These are phyloP conservation scores for Mycena sp. DNA, from an alignment of 1,284 basidiomycete species.

Conservation along the genomic window DNA sequence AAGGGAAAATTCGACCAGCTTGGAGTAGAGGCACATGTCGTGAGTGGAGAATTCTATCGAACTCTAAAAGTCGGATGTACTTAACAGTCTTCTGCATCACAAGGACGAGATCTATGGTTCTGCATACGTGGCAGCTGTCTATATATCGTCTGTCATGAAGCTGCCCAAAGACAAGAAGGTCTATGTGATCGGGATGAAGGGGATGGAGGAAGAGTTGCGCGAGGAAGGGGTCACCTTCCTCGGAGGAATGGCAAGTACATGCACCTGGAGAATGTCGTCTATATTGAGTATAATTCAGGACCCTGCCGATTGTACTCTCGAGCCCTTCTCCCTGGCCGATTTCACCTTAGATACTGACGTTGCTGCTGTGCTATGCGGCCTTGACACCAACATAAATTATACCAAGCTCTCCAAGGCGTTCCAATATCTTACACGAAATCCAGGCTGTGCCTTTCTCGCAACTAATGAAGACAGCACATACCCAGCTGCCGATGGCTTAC, in stretches of 20 bases:
- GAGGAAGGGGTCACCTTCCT: conserved; percentile 83
- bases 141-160: conserved; percentile 89
- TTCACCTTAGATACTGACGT: conserved; percentile 83
- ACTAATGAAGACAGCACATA: conserved; percentile 96
- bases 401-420: conserved; percentile 95
- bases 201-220: conserved; percentile 92
- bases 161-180: conserved; percentile 94
- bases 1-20: conserved; percentile 92
- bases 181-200: conserved; percentile 94
- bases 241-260: conserved; percentile 83
- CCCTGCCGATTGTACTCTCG: conserved; percentile 82
- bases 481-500: conserved; percentile 82
- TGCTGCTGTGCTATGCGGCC: conserved; percentile 91
- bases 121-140: conserved; percentile 93
- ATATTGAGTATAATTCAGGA: conserved; percentile 59
- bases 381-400: conserved; percentile 86
- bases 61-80: neutral
- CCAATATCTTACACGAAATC: conserved; percentile 86
- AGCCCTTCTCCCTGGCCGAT: conserved; percentile 75
- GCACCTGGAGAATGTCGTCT: neutral
- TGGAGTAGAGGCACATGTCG: conserved; percentile 86
- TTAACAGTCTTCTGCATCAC: conserved; percentile 3
- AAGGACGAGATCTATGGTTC: conserved; percentile 97
- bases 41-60: conserved; percentile 51
- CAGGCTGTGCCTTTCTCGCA: conserved; percentile 86